Base-by-base conservation (phyloP, 2,329 filamentous ascomycete species). In the Ophiostoma angusticollis region DNA sequence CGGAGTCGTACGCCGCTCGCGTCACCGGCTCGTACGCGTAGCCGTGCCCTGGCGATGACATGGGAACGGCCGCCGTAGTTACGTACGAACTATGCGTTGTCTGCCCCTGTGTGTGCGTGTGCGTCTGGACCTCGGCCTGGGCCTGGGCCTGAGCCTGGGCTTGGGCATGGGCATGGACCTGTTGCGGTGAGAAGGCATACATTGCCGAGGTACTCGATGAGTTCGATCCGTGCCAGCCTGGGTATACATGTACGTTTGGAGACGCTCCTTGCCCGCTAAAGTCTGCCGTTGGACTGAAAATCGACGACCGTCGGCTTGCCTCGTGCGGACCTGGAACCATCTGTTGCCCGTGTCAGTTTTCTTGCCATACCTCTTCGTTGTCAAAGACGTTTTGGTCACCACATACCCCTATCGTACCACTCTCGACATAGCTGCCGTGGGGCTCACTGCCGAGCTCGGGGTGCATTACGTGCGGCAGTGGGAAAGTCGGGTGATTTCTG, bases 241-340 rank as follows among this genome's bases (percentile, higher is more conserved):
- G 50, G 6, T 55, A 45, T 70, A 70, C 33, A 70, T 50, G 13
- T 52, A 50, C 9, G 57, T 53, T 13, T n/a, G n/a, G n/a, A n/a
- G 52, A 22, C 1, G 22, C 50, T 6, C 61, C 53, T 4, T 65
- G 55, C 25, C 54, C 60, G 18, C 54, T 49, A 31, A 68, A 72
- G n/a, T 72, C 68, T 22, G 62, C 57, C 1, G 56, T 51, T 0
- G 60, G 51, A 23, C 50, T 52, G 47, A 60, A 65, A 13, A 70
- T 56, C 0, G 68, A 68, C 0, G 67, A 55, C 14, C 68, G 61
- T 22, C 68, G 59, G 44, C 61, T 61, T 1, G 57, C 47, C 27
- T 67, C 64, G 37, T 70, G 65, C 2, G 64, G 53, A 27, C 55
- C 59, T 1, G 63, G 47, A 6, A 68, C 62, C 46, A 70, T 58